These are phyloP conservation scores for Coniochaeta sp. DNA, from an alignment of 2,329 filamentous ascomycete genomes.

Conservation along the genomic window DNA sequence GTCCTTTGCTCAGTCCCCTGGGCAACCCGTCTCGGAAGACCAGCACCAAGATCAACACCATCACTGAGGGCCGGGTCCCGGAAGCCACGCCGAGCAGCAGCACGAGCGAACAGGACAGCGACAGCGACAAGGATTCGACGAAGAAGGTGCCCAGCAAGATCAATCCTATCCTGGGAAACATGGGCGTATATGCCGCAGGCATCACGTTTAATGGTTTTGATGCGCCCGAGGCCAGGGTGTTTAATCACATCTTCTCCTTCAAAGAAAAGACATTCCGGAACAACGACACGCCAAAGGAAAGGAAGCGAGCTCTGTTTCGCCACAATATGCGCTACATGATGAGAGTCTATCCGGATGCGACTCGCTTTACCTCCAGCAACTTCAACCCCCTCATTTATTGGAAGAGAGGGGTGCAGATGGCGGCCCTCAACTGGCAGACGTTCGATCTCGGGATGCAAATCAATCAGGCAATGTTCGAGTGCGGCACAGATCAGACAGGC, in stretches of 20 bases:
- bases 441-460: conserved; percentile 94
- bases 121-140: conserved; percentile 45
- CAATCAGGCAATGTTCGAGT: conserved; percentile 96
- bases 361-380: conserved; percentile 80
- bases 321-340: conserved; percentile 92
- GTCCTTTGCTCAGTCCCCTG: conserved; percentile 43
- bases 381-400: conserved; percentile 92
- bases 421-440: conserved; percentile 95
- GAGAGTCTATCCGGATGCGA: conserved; percentile 84
- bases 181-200: conserved; percentile 69
- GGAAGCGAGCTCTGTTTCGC: conserved; percentile 70
- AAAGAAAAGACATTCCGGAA: conserved; percentile 82
- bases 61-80: conserved; percentile 48
- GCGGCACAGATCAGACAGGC: conserved; percentile 75
- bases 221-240: conserved; percentile 69
- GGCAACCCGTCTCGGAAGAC: conserved; percentile 41
- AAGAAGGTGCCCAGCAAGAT: conserved; percentile 77
- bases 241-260: conserved; percentile 94
- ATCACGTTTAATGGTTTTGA: conserved; percentile 82
- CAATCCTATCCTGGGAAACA: conserved; percentile 69
- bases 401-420: conserved; percentile 96
- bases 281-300: conserved; percentile 66
- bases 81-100: conserved; percentile 45
- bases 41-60: conserved; percentile 49
- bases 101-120: conserved; percentile 74